Evolutionary conservation across 352 stramenopile species (phyloP).

Genomic region (Phytophthora multivora): DNA sequence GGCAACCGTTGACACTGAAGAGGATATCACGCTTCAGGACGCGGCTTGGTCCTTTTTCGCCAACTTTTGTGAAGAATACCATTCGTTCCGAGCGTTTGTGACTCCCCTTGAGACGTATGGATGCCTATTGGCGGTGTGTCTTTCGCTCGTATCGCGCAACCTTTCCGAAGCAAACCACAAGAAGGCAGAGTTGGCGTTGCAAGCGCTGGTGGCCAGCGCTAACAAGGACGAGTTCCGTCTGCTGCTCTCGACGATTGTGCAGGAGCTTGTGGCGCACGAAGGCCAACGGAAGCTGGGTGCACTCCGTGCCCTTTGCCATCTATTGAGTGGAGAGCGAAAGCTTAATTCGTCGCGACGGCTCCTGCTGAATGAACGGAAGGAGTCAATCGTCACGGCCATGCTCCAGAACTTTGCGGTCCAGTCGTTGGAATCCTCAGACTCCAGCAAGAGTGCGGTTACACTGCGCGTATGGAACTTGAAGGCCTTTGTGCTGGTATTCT

Average conservation of each 20-base stretch:
- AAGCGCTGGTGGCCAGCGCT: slow-evolving; percentile 52
- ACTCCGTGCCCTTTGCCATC: slow-evolving; percentile 54
- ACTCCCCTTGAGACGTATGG: slow-evolving; percentile 63
- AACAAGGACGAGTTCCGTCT: slow-evolving; percentile 81
- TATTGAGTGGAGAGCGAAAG: slow-evolving; percentile 71
- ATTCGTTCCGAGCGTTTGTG: slow-evolving; percentile 46
- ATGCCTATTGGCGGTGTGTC: slow-evolving; percentile 58
- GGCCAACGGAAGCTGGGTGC: slow-evolving; percentile 50
- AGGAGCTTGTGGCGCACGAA: slow-evolving; percentile 52
- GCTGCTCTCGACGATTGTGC: slow-evolving; percentile 56
- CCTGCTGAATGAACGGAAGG: slow-evolving; percentile 58
- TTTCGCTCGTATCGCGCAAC: slow-evolving; percentile 27
- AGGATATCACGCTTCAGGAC: slow-evolving; percentile 13
- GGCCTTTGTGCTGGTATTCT: slow-evolving; percentile 71
- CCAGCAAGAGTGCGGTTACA: background rate
- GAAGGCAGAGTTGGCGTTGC: slow-evolving; percentile 35
- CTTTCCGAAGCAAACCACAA: background rate
- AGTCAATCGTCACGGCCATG: slow-evolving; percentile 47
- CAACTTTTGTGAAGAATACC: slow-evolving; percentile 59
- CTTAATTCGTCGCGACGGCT: slow-evolving; percentile 53
- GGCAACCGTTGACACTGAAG: slow-evolving; percentile 1
- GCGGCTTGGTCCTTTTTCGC: slow-evolving; percentile 60
- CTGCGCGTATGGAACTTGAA: slow-evolving; percentile 61
- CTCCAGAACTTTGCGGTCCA: slow-evolving; percentile 52
- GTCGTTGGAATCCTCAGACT: slow-evolving; percentile 14